Base-by-base conservation (phyloP, 306 rosid species). In the Benincasa hispida region DNA sequence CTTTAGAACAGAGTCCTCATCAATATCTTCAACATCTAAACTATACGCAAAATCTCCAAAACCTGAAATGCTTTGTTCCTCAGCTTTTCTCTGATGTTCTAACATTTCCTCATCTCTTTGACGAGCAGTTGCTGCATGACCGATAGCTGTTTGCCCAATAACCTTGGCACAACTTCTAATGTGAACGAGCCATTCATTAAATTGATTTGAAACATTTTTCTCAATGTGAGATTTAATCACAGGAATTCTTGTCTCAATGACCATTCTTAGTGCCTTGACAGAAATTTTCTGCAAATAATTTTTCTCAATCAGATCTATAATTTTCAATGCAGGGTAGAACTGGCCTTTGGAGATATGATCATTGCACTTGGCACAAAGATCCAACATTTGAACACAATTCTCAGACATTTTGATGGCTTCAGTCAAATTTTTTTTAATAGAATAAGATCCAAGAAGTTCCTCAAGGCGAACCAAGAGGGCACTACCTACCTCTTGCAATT, bases 171-270 rank as follows among this genome's bases (percentile, higher is more conserved):
- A 90, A 75, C 96, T 90, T 76, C 98, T 80, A 5, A 94, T 81
- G 10, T 88, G 96, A 8, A 90, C 96, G 70, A 93, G 87, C 98
- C 98, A 93, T 76, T 93, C 98, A 79, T 91, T 93, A 70, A 93
- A 90, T 55, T 90, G 89, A 77, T 94, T 83, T 66, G 87, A 84
- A 9, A 90, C 94, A 82, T 86, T 88, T 88, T 93, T 93, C 87
- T 88, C 94, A 66, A 91, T 82, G 82, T 93, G 96, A 27, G n/a
- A 72, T 78, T 93, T 93, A 61, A 93, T 91, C 25, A 80, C 65
- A 12, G 98, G 98, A 72, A 93, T 84, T 82, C 83, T 91, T 78
- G 82, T 87, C 80, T 87, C 96, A 39, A 91, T 75, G 61, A 90
- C 88, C 80, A 54, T 73, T 81, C 88, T 86, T 14, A 93, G 85